phyloP scores from a whole-genome alignment of 2,329 filamentous ascomycete genomes.

The Aspergillus hiratsukae region DNA sequence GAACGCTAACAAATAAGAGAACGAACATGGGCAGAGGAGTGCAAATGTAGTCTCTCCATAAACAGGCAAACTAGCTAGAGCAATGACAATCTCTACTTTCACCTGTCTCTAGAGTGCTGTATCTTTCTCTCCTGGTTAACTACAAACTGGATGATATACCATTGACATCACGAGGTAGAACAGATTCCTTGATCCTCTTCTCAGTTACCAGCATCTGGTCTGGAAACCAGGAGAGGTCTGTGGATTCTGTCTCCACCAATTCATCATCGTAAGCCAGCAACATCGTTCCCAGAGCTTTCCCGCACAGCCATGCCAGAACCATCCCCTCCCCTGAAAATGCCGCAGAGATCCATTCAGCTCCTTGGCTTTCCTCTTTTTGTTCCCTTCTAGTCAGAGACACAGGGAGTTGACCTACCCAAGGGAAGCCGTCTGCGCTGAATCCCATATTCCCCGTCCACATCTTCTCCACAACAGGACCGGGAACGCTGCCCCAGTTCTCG shows the following conservation, averaged over 20 bases:
- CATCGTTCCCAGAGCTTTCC: conserved; percentile 25
- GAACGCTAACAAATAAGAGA: conserved; percentile 15
- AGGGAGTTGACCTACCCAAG: conserved; percentile 47
- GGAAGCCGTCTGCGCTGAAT: conserved; percentile 46
- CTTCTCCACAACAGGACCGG: conserved; percentile 17
- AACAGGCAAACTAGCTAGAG: not conserved
- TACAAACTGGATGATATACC: conserved; percentile 1
- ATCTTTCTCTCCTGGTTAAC: not conserved
- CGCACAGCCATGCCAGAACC: conserved; percentile 29
- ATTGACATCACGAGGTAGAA: conserved; percentile 7
- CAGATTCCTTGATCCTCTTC: conserved; percentile 15
- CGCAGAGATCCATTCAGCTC: conserved; percentile 25
- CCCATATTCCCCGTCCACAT: conserved; percentile 46
- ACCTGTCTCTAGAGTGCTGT: not conserved
- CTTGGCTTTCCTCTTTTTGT: not conserved
- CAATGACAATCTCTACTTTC: not conserved
- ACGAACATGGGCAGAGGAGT: conserved; percentile 13
- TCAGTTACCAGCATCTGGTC: conserved; percentile 25
- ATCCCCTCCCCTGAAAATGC: conserved; percentile 30
- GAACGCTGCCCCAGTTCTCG: conserved; percentile 18
- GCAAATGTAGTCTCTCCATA: not conserved
- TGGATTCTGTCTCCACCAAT: not conserved
- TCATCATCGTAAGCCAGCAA: conserved; percentile 15
- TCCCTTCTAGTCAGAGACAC: conserved; percentile 9
- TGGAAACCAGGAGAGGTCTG: conserved; percentile 26